Conservation (phyloP, 768 basidiomycete species). For the Leccinum fibrillosum region DNA sequence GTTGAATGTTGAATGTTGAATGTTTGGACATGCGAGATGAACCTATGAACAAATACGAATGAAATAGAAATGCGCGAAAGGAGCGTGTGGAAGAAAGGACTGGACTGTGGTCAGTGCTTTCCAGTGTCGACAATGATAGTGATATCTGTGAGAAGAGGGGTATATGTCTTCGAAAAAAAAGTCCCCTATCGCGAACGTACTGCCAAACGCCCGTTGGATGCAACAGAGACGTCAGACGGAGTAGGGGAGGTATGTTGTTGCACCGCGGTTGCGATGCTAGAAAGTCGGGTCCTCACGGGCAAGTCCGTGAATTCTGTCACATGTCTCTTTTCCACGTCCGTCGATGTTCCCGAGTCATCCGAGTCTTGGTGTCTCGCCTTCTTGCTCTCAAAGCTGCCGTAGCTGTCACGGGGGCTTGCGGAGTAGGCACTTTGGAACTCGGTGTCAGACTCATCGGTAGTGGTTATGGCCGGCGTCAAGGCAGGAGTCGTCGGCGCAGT, state of each 20-base stretch:
- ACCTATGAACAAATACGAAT: slow-evolving; percentile 24
- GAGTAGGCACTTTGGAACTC: slow-evolving; percentile 90
- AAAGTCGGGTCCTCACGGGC: slow-evolving; percentile 50
- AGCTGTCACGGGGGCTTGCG: slow-evolving; percentile 66
- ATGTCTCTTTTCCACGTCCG: slow-evolving; percentile 29
- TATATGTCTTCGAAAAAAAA: slow-evolving; percentile 24
- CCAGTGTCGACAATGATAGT: slow-evolving; percentile 20
- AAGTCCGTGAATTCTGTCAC: slow-evolving; percentile 35
- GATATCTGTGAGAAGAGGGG: slow-evolving; percentile 5
- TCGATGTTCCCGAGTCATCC: slow-evolving; percentile 29
- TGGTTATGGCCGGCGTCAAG: slow-evolving; percentile 32
- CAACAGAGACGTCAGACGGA: slow-evolving; percentile 40
- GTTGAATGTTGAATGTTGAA: no score
- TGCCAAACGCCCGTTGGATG: slow-evolving; percentile 23
- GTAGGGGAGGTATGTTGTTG: slow-evolving; percentile 38
- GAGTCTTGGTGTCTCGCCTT: slow-evolving; percentile 24
- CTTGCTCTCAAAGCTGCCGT: slow-evolving; percentile 43
- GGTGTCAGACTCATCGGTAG: slow-evolving; percentile 74
- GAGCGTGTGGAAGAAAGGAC: slow-evolving; percentile 18
- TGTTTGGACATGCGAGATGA: slow-evolving; percentile 17
- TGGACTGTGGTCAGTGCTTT: slow-evolving; percentile 10
- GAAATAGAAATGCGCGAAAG: slow-evolving; percentile 14
- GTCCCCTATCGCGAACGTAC: slow-evolving; percentile 17
- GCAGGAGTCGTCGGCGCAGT: slow-evolving; percentile 36
- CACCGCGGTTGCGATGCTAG: slow-evolving; percentile 52